Percentiles rank a stretch among this genome's conserved stretches.
Evolutionary conservation across 371 early-diverging fungal genomes (phyloP).

Genomic region (Syncephalastrum contaminatum): DNA sequence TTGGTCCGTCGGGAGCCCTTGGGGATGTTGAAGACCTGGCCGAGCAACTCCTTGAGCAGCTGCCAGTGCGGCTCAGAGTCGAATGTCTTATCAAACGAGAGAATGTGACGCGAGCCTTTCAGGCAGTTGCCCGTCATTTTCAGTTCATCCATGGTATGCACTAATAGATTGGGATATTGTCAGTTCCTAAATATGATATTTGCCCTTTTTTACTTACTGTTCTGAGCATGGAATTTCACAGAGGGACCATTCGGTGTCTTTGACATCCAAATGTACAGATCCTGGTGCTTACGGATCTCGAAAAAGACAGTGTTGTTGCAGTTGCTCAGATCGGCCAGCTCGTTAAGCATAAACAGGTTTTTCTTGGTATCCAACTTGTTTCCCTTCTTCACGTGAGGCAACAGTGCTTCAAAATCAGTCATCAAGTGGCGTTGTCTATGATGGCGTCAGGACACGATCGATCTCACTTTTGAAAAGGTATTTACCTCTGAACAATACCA

Average conservation of each 20-base stretch:
- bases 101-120: conserved; percentile 93
- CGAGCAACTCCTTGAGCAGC: conserved; percentile 88
- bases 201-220: conserved; percentile 52
- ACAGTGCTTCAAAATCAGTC: conserved; percentile 79
- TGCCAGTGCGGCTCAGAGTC: conserved; percentile 80
- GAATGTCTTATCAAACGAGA: conserved; percentile 92
- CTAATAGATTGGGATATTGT: conserved; percentile 27
- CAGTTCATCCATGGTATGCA: conserved; percentile 98
- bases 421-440: conserved; percentile 87
- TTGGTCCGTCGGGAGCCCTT: conserved; percentile 86
- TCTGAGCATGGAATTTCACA: conserved; percentile 93
- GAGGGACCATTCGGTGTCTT: conserved; percentile 96
- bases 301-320: conserved; percentile 97
- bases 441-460: not conserved
- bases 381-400: conserved; percentile 95
- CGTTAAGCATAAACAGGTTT: conserved; percentile 88
- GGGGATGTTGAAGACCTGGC: conserved; percentile 89
- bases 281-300: conserved; percentile 89
- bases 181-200: not conserved
- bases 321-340: conserved; percentile 93
- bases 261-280: conserved; percentile 94
- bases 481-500: conserved; percentile 84
- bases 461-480: not conserved
- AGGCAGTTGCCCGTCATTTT: conserved; percentile 97
- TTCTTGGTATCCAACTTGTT: conserved; percentile 91